Conservation (phyloP, 306 rosid species). For the Gastrolobium villosum region DNA sequence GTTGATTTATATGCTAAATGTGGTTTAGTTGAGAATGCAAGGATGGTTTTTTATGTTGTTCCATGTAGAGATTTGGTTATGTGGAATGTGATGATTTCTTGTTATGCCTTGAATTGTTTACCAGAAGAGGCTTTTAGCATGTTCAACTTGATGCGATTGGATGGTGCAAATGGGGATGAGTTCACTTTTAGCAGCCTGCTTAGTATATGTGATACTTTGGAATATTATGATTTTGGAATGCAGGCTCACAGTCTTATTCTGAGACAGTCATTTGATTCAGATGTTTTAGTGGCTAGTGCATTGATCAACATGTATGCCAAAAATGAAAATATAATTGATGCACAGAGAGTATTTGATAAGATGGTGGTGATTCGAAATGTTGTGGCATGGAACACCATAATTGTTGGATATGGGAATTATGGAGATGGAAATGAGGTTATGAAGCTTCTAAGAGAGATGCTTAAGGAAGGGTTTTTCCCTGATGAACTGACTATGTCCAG, state of each 20-base stretch:
- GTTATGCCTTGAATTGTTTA: conserved; percentile 62
- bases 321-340: conserved; percentile 55
- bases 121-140: conserved; percentile 53
- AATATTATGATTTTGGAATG: conserved; percentile 60
- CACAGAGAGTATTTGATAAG: conserved; percentile 55
- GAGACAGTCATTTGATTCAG: conserved; percentile 64
- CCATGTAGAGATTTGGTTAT: conserved; percentile 65
- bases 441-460: conserved; percentile 68
- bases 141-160: conserved; percentile 63
- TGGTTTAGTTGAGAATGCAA: conserved; percentile 68
- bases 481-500: conserved; percentile 81
- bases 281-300: conserved; percentile 73
- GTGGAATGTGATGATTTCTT: conserved; percentile 88
- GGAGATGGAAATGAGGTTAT: conserved; percentile 68
- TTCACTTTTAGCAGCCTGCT: conserved; percentile 76
- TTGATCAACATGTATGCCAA: conserved; percentile 74
- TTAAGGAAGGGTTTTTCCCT: conserved; percentile 53
- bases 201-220: conserved; percentile 50
- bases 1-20: conserved; percentile 69
- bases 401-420: conserved; percentile 67
- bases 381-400: conserved; percentile 80
- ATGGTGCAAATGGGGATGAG: conserved; percentile 64
- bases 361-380: conserved; percentile 58
- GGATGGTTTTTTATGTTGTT: conserved; percentile 57
- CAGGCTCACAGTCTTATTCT: conserved; percentile 63